A percentile compares a stretch with the other conserved stretches of the same genome.
Conservation (phyloP, 768 basidiomycete genomes). For the Phaffia tasmanica region DNA sequence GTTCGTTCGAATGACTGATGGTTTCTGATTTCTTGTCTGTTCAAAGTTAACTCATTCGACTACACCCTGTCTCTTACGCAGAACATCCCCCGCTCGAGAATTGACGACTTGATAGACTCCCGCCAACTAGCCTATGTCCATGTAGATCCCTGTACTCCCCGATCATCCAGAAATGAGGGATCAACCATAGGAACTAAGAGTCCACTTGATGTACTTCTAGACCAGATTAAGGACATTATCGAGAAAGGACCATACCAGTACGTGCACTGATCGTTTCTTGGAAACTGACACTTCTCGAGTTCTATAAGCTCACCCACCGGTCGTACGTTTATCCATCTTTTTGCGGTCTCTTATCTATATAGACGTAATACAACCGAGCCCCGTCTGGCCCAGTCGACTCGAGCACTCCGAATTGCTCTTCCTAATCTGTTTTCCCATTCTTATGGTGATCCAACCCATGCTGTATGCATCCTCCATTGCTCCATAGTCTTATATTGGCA, state of each 20-base stretch:
- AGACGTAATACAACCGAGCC: background rate
- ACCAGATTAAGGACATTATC: conserved; percentile 18
- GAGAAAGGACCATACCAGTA: conserved; percentile 20
- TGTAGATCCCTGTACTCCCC: background rate
- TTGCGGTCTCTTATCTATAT: background rate
- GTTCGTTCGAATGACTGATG: background rate
- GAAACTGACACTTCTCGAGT: background rate
- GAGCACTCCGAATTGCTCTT: conserved; percentile 22
- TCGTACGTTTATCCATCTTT: background rate
- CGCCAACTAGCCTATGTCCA: conserved; percentile 13
- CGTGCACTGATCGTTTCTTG: background rate
- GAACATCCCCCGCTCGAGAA: conserved; percentile 14
- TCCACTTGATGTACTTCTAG: conserved; percentile 6
- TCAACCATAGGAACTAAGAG: background rate
- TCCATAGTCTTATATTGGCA: background rate
- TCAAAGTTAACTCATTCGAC: conserved; percentile 16
- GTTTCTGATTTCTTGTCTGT: background rate
- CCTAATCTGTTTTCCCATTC: conserved; percentile 21
- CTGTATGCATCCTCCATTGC: background rate
- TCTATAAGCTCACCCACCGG: background rate
- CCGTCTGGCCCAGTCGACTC: conserved; percentile 8
- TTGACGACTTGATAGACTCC: background rate
- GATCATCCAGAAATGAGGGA: conserved; percentile 3
- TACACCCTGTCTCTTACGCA: conserved; percentile 22
- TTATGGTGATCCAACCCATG: conserved; percentile 13